phyloP scores from a whole-genome alignment of 257 asterid species.

The Solanum pinnatisectum region DNA sequence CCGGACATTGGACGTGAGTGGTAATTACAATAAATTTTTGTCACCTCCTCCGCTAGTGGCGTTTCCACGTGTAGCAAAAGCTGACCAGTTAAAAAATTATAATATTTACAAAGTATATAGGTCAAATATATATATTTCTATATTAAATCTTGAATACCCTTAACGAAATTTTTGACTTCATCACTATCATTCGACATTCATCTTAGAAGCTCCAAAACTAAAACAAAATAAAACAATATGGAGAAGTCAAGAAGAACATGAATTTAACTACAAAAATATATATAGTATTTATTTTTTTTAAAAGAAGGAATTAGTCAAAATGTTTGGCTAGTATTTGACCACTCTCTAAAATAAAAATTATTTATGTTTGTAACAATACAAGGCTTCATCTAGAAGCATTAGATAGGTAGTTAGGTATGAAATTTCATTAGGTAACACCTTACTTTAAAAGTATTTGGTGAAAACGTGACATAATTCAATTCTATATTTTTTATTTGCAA shows the following conservation, averaged over 20 bases:
- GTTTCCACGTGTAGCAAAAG: too few relatives aligned
- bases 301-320: neutral
- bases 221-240: neutral
- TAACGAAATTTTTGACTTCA: neutral
- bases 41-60: neutral
- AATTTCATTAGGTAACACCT: neutral
- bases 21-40: accelerated
- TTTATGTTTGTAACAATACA: neutral
- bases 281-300: too few relatives aligned
- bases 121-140: too few relatives aligned
- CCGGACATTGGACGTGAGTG: too few relatives aligned
- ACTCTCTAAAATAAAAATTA: neutral
- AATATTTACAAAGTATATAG: too few relatives aligned
- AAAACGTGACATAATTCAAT: neutral
- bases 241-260: neutral
- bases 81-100: too few relatives aligned
- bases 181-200: accelerated
- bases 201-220: neutral
- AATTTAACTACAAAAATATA: neutral
- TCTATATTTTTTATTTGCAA: neutral
- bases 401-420: neutral
- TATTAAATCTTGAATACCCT: too few relatives aligned
- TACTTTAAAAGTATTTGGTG: neutral
- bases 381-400: slow-evolving; percentile 2
- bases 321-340: neutral